These are phyloP conservation scores for Phyllosticta citrichinensis DNA, from an alignment of 2,329 filamentous ascomycete species.

Conservation along the genomic window DNA sequence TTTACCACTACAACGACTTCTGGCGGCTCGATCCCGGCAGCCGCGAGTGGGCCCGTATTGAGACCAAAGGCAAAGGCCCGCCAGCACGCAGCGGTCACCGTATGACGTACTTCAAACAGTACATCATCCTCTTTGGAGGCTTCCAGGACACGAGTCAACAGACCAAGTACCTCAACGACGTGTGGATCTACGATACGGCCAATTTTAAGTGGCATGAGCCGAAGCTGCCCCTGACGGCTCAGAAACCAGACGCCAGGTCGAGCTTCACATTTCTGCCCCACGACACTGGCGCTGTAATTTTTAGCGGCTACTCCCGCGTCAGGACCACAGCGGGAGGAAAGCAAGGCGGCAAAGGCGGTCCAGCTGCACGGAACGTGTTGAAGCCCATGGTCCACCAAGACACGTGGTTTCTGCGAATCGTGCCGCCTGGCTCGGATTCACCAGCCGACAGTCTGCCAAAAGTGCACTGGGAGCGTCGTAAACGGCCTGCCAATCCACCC, in stretches of 20 bases:
- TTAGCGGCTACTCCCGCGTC: slow-evolving; percentile 86
- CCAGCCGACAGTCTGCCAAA: slow-evolving; percentile 55
- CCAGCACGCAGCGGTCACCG: slow-evolving; percentile 83
- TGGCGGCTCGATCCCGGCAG: slow-evolving; percentile 79
- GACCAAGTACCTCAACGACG: slow-evolving; percentile 84
- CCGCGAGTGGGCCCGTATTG: slow-evolving; percentile 85
- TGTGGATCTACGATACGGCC: slow-evolving; percentile 91
- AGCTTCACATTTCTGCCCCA: slow-evolving; percentile 89
- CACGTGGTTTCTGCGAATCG: slow-evolving; percentile 83
- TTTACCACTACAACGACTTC: slow-evolving; percentile 99
- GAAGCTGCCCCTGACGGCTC: slow-evolving; percentile 61
- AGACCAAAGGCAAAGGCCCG: slow-evolving; percentile 67
- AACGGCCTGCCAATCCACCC: slow-evolving; percentile 82
- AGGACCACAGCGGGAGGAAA: slow-evolving; percentile 51
- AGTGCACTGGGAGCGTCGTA: slow-evolving; percentile 85
- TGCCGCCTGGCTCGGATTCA: slow-evolving; percentile 58
- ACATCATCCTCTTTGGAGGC: slow-evolving; percentile 88
- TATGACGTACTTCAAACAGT: slow-evolving; percentile 96
- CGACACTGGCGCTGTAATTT: slow-evolving; percentile 80
- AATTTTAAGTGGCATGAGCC: slow-evolving; percentile 79
- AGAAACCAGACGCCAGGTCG: slow-evolving; percentile 82
- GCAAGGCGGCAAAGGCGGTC: slow-evolving; percentile 44
- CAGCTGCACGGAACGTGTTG: slow-evolving; percentile 60
- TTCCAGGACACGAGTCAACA: slow-evolving; percentile 96
- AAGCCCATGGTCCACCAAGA: slow-evolving; percentile 90